Evolutionary conservation across 2,329 filamentous ascomycete species (phyloP).

Genomic region (Parafenestella ontariensis): DNA sequence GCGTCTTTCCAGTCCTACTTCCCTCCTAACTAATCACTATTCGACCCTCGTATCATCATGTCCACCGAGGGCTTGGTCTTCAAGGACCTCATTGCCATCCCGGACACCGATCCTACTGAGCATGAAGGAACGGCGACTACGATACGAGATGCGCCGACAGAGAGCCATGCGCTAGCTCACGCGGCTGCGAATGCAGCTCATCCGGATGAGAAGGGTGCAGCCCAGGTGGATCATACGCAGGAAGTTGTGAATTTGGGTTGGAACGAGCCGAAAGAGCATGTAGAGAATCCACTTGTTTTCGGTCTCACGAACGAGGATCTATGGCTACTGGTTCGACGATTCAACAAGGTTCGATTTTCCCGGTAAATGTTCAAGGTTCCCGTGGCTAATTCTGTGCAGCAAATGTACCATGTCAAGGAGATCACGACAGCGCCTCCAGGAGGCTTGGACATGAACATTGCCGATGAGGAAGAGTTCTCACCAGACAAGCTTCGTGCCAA

Average conservation of each 20-base stretch:
- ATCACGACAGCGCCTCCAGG: slow-evolving; percentile 67
- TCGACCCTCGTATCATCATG: slow-evolving; percentile 27
- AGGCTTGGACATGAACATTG: slow-evolving; percentile 78
- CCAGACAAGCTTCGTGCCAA: slow-evolving; percentile 82
- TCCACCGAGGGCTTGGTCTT: slow-evolving; percentile 40
- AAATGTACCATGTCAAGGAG: slow-evolving; percentile 75
- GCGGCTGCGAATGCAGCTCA: slow-evolving; percentile 45
- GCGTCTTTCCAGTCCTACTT: background rate
- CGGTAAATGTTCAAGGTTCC: background rate
- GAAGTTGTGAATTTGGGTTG: slow-evolving; percentile 74
- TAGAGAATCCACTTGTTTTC: slow-evolving; percentile 68
- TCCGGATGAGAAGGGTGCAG: slow-evolving; percentile 52
- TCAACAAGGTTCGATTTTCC: slow-evolving; percentile 68
- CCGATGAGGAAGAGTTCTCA: slow-evolving; percentile 83
- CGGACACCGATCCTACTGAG: slow-evolving; percentile 40
- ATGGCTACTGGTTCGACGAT: slow-evolving; percentile 74
- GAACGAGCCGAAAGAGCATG: slow-evolving; percentile 65
- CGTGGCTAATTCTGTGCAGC: slow-evolving; percentile 49
- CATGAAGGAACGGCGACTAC: slow-evolving; percentile 39
- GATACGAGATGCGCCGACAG: slow-evolving; percentile 53
- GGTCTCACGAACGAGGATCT: slow-evolving; percentile 75
- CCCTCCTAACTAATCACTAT: background rate
- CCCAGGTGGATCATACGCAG: slow-evolving; percentile 51
- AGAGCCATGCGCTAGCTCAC: slow-evolving; percentile 57
- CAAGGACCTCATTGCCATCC: slow-evolving; percentile 47